Evolutionary conservation across 1,284 basidiomycete species (phyloP).

Genomic region (Trichosporon ovoides): DNA sequence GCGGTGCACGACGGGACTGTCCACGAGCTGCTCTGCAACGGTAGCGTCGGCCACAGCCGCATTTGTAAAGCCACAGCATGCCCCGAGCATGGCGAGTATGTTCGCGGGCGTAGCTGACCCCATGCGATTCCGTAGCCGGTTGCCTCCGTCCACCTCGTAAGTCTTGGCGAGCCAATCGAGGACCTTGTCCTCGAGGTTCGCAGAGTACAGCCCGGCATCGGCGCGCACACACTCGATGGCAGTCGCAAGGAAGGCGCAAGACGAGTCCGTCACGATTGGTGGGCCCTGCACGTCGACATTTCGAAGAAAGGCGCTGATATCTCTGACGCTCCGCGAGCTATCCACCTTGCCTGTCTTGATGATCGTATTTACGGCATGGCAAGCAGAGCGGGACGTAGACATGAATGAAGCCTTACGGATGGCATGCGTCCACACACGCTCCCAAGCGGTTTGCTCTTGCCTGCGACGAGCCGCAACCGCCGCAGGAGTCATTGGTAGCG

Average conservation of each 20-base stretch:
- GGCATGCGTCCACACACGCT: conserved; percentile 72
- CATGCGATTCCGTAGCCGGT: conserved; percentile 52
- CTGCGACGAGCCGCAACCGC: conserved; percentile 3
- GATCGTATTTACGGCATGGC: conserved; percentile 62
- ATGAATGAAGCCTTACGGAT: conserved; percentile 65
- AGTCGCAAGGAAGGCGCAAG: conserved; percentile 69
- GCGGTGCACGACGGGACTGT: conserved; percentile 60
- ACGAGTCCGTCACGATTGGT: conserved; percentile 72
- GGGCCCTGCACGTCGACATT: conserved; percentile 85
- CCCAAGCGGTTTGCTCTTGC: conserved; percentile 55
- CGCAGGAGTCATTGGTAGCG: conserved; percentile 24
- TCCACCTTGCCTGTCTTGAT: conserved; percentile 53
- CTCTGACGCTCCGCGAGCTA: conserved; percentile 57
- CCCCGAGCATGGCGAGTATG: conserved; percentile 59
- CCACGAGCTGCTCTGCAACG: conserved; percentile 53
- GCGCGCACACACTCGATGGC: conserved; percentile 64
- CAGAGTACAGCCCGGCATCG: conserved; percentile 71
- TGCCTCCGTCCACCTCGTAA: conserved; percentile 52
- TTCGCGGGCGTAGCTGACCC: conserved; percentile 55
- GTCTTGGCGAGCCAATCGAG: conserved; percentile 63
- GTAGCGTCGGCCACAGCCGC: conserved; percentile 14
- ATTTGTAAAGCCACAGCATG: conserved; percentile 55
- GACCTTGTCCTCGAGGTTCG: conserved; percentile 76
- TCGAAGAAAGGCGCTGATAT: conserved; percentile 68
- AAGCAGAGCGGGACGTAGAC: conserved; percentile 68